Conservation (phyloP, 345 rosid genomes). For the Camelina neglecta region DNA sequence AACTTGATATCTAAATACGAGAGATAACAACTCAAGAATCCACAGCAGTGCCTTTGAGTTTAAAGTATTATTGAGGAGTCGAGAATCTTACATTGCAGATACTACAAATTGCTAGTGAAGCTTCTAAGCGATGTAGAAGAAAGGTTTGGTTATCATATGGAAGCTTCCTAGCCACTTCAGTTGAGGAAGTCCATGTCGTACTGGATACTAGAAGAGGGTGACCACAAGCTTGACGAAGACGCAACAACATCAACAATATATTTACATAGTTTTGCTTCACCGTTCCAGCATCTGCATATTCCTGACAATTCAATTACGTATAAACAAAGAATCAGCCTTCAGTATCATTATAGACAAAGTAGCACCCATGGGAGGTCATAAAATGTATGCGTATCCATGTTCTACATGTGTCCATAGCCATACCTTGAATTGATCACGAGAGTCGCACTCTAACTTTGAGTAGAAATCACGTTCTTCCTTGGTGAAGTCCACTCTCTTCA, state of each 20-base stretch:
- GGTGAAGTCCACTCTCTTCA: conserved; percentile 84
- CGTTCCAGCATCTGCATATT: conserved; percentile 97
- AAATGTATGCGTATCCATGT: neutral
- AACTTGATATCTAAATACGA: conserved; percentile 6
- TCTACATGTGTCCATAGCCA: conserved; percentile 47
- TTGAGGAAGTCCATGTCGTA: conserved; percentile 59
- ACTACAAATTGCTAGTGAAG: conserved; percentile 71
- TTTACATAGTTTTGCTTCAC: conserved; percentile 93
- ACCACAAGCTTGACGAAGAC: conserved; percentile 99
- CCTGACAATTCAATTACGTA: conserved; percentile 50
- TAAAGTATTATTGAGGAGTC: conserved; percentile 4
- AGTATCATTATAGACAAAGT: conserved; percentile 1
- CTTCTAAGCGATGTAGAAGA: conserved; percentile 57
- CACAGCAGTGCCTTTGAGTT: conserved; percentile 19
- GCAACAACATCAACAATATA: conserved; percentile 93
- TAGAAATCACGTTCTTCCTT: conserved; percentile 90
- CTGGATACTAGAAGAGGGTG: conserved; percentile 90
- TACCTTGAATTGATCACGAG: conserved; percentile 87
- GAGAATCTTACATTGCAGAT: conserved; percentile 82
- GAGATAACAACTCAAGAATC: neutral
- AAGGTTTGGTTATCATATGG: conserved; percentile 13
- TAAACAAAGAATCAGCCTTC: conserved; percentile 54
- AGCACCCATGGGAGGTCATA: neutral
- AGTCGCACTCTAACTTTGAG: conserved; percentile 73
- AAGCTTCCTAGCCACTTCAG: conserved; percentile 60